These are phyloP conservation scores for Pycnococcus provasolii DNA, from an alignment of 139 green algal genomes.

Conservation along the genomic window DNA sequence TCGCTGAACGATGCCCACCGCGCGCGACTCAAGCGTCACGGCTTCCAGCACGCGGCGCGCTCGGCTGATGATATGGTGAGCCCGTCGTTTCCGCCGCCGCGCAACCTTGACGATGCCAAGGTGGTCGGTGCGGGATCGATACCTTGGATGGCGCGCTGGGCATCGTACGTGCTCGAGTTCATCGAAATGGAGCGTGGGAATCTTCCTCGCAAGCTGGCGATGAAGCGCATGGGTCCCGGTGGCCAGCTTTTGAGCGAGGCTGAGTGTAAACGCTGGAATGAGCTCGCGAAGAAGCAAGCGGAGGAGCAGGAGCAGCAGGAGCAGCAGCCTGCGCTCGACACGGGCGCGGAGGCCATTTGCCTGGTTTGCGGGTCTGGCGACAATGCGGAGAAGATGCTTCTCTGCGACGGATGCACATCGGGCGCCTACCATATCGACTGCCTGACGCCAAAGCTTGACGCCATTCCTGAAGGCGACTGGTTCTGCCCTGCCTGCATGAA, in stretches of 20 bases:
- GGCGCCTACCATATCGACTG: conserved; percentile 19
- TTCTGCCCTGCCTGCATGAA: conserved; percentile 22
- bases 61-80: too few species aligned
- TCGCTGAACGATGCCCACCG: conserved; percentile 31
- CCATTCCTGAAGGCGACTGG: conserved; percentile 18
- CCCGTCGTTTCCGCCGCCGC: too few species aligned
- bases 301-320: too few species aligned
- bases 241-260: too few species aligned
- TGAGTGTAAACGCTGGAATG: too few species aligned
- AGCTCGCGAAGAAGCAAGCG: too few species aligned
- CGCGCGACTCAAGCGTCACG: neutral
- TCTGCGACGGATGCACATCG: conserved; percentile 16
- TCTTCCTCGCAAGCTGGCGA: conserved; percentile 35
- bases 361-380: too few species aligned
- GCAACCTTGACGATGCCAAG: too few species aligned
- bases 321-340: too few species aligned
- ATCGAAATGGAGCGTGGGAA: conserved; percentile 53
- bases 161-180: conserved; percentile 52
- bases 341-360: too few species aligned
- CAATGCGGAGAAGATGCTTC: neutral
- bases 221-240: neutral
- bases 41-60: neutral
- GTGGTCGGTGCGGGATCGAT: too few species aligned
- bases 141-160: conserved; percentile 75
- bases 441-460: conserved; percentile 2